These are phyloP conservation scores for Prunus persica DNA, from an alignment of 306 rosid genomes.

Conservation along the genomic window DNA sequence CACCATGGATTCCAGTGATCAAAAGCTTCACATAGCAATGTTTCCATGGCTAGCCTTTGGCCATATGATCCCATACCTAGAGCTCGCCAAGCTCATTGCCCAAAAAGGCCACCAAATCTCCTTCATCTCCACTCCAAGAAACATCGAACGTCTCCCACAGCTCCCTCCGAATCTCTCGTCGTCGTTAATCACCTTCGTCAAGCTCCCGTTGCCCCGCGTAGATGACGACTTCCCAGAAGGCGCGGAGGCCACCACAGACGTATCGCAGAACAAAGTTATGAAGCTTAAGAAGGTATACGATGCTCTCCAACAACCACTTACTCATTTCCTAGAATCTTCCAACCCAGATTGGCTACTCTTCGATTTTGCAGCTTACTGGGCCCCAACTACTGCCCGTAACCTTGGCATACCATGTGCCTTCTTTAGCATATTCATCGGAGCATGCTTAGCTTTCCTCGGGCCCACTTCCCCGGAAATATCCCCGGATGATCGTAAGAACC, in stretches of 20 bases:
- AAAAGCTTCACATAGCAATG: no score
- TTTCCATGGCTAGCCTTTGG: slow-evolving; percentile 58
- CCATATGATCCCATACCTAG: slow-evolving; percentile 46
- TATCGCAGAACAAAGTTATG: slow-evolving; percentile 27
- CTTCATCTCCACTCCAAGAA: slow-evolving; percentile 53
- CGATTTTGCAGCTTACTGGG: slow-evolving; percentile 39
- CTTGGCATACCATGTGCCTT: slow-evolving; percentile 26
- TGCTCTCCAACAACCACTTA: slow-evolving; percentile 23
- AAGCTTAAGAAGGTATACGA: slow-evolving; percentile 42
- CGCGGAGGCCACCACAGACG: slow-evolving; percentile 46
- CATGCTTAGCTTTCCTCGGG: neutral
- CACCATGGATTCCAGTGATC: no score
- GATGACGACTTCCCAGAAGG: slow-evolving; percentile 28
- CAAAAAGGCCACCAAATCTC: slow-evolving; percentile 47
- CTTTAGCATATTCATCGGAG: slow-evolving; percentile 18
- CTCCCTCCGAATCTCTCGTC: slow-evolving; percentile 24
- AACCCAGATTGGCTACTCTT: slow-evolving; percentile 39
- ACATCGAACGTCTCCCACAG: slow-evolving; percentile 55
- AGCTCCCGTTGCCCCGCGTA: slow-evolving; percentile 32
- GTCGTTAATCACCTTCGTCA: slow-evolving; percentile 25
- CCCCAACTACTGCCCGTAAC: slow-evolving; percentile 5
- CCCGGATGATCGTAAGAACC: neutral
- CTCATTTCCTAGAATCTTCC: slow-evolving; percentile 31
- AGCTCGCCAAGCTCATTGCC: slow-evolving; percentile 47
- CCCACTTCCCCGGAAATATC: neutral